A percentile compares a stretch with the other conserved stretches of the same genome.
Evolutionary conservation across 1,284 basidiomycete genomes (phyloP).

Genomic region (Heliocybe sulcata): DNA sequence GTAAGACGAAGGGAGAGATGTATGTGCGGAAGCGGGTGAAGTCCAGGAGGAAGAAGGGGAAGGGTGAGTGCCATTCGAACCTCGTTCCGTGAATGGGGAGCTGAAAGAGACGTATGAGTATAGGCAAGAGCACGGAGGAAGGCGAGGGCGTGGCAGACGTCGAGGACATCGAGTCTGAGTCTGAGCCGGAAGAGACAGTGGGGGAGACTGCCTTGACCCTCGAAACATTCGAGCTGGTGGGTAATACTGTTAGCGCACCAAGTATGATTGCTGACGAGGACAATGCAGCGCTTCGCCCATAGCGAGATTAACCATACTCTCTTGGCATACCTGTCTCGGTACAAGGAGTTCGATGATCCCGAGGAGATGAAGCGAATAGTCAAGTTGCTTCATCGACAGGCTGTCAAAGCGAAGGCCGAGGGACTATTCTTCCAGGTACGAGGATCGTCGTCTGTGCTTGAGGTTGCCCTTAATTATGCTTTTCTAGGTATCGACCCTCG

Average conservation of each 20-base stretch:
- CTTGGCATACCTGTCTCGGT: slow-evolving; percentile 73
- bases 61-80: slow-evolving; percentile 27
- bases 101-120: slow-evolving; percentile 2
- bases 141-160: slow-evolving; percentile 58
- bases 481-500: slow-evolving; percentile 73
- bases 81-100: slow-evolving; percentile 7
- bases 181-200: slow-evolving; percentile 52
- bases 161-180: slow-evolving; percentile 45
- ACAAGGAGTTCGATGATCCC: slow-evolving; percentile 70
- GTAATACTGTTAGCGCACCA: slow-evolving; percentile 19
- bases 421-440: slow-evolving; percentile 87
- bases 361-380: slow-evolving; percentile 87
- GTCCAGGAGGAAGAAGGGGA: slow-evolving; percentile 41
- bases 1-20: slow-evolving; percentile 64
- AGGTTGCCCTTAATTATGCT: neutral
- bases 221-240: slow-evolving; percentile 79
- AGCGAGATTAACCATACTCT: slow-evolving; percentile 79
- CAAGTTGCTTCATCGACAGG: slow-evolving; percentile 82
- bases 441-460: slow-evolving; percentile 4
- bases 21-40: slow-evolving; percentile 72
- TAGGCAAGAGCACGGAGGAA: slow-evolving; percentile 35
- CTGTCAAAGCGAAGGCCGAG: slow-evolving; percentile 83
- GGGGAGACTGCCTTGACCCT: slow-evolving; percentile 87
- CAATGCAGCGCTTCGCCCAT: slow-evolving; percentile 71
- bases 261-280: neutral